Percentiles rank a stretch among this genome's conserved stretches.
phyloP scores from a whole-genome alignment of 805 yeast species.

The Cephaloascus fragrans region DNA sequence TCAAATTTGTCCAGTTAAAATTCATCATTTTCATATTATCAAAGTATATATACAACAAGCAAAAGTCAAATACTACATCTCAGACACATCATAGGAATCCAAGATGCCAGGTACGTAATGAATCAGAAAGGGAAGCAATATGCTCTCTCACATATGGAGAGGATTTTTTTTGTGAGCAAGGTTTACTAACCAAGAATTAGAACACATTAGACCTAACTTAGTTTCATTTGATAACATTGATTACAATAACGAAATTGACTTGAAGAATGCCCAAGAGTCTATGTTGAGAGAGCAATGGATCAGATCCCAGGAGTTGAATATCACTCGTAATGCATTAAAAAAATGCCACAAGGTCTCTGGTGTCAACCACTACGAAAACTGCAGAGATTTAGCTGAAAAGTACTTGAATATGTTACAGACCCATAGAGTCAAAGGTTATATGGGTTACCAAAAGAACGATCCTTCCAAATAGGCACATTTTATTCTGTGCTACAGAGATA shows the following conservation, averaged over 20 bases:
- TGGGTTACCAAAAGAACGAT: constrained; percentile 85
- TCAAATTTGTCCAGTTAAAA: not conserved
- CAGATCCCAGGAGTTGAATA: constrained; percentile 55
- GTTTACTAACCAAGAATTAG: constrained; percentile 4
- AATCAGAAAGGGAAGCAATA: too few species aligned
- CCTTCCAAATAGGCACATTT: constrained; percentile 47
- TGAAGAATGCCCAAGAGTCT: constrained; percentile 67
- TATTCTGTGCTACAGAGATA: too few species aligned
- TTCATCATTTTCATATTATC: not conserved
- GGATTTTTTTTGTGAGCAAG: not conserved
- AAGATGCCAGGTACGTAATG: constrained; percentile 1
- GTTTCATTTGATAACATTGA: constrained; percentile 81
- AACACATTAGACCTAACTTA: constrained; percentile 50
- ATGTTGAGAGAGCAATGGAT: constrained; percentile 76
- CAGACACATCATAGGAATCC: too few species aligned
- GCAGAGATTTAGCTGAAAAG: constrained; percentile 68
- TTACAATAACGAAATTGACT: constrained; percentile 53
- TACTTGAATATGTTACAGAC: constrained; percentile 70
- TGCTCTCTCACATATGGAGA: too few species aligned
- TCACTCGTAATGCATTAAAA: constrained; percentile 65
- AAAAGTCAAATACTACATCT: too few species aligned
- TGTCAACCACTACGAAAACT: constrained; percentile 67
- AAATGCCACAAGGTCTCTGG: constrained; percentile 56
- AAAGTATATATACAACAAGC: too few species aligned
- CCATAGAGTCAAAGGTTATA: constrained; percentile 59